phyloP scores from a whole-genome alignment of 305 asterid species.

The Fraxinus ornus region DNA sequence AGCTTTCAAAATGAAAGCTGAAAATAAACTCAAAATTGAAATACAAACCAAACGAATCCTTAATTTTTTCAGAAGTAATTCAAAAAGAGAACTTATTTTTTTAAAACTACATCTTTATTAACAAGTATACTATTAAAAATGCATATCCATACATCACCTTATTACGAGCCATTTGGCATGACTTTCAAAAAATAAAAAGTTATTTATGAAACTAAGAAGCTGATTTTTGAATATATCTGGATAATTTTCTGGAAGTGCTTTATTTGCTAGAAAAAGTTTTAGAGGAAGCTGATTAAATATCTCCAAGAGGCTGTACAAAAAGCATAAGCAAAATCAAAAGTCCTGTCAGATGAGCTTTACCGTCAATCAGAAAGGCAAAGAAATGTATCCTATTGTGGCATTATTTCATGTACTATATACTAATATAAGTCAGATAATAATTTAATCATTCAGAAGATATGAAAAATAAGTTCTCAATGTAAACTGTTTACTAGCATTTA shows the following conservation, averaged over 20 bases:
- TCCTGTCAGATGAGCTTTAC: background rate
- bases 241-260: background rate
- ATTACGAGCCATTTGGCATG: background rate
- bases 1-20: too few species aligned
- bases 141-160: background rate
- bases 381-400: background rate
- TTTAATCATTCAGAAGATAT: background rate
- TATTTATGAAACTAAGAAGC: background rate
- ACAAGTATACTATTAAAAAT: background rate
- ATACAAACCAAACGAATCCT: too few species aligned
- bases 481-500: background rate
- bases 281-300: background rate
- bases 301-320: background rate
- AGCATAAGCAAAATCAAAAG: background rate
- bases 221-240: too few species aligned
- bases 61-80: background rate
- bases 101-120: background rate
- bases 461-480: background rate
- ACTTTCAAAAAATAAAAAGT: background rate
- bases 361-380: background rate
- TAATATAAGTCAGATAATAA: background rate
- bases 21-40: too few species aligned
- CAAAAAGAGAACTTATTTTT: background rate
- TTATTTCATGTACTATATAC: background rate
- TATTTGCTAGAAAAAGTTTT: background rate